Conservation (phyloP, 1,284 basidiomycete species). For the Leccinum subspadiceum region DNA sequence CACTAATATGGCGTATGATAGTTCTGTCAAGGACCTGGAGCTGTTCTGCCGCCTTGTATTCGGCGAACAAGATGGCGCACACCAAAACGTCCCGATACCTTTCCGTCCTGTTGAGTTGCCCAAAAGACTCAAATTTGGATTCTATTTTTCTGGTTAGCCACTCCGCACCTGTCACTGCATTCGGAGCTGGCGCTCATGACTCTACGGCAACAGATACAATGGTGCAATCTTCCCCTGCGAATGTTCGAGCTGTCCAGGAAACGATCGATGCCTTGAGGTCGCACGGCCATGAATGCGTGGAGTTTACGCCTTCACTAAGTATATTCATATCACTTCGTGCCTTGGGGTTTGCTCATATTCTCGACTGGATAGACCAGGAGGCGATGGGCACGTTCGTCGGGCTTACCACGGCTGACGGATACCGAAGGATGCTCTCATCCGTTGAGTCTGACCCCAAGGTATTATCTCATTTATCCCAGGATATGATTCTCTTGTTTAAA, state of each 20-base stretch:
- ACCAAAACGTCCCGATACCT: slow-evolving; percentile 53
- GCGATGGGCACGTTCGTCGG: slow-evolving; percentile 66
- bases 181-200: neutral
- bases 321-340: slow-evolving; percentile 17
- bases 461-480: slow-evolving; percentile 2
- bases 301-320: slow-evolving; percentile 57
- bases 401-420: slow-evolving; percentile 76
- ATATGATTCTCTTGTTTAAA: neutral
- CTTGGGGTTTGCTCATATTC: neutral
- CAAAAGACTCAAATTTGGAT: slow-evolving; percentile 67
- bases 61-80: slow-evolving; percentile 43
- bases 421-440: slow-evolving; percentile 64
- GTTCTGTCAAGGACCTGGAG: slow-evolving; percentile 67
- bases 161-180: neutral
- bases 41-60: slow-evolving; percentile 56
- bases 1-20: slow-evolving; percentile 24
- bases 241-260: slow-evolving; percentile 76
- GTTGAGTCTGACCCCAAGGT: slow-evolving; percentile 72
- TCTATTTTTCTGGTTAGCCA: slow-evolving; percentile 58
- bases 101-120: slow-evolving; percentile 57
- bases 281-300: slow-evolving; percentile 77
- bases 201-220: slow-evolving; percentile 49
- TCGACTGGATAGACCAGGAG: slow-evolving; percentile 39
- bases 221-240: slow-evolving; percentile 76
- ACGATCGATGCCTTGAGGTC: slow-evolving; percentile 65